Conservation (phyloP, 78 protist genomes). For the Blattamonas nauphoetae region DNA sequence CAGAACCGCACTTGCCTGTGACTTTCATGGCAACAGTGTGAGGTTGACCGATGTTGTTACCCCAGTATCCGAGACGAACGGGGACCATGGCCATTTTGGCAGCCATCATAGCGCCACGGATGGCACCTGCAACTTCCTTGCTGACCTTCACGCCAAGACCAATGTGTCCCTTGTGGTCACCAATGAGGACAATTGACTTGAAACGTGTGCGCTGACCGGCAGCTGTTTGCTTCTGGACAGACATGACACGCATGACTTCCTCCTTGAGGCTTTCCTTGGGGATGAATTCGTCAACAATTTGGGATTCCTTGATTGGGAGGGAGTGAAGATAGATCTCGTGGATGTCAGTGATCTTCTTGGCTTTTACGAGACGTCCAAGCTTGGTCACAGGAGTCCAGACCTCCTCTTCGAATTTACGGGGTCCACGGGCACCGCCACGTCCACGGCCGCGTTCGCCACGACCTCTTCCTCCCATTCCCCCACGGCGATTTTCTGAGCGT, state of each 20-base stretch:
- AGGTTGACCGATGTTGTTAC: constrained; percentile 92
- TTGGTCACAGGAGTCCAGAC: constrained; percentile 97
- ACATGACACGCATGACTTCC: constrained; percentile 92
- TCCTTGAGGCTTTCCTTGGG: constrained; percentile 67
- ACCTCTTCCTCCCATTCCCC: constrained; percentile 30
- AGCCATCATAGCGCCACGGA: constrained; percentile 86
- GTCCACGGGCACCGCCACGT: constrained; percentile 66
- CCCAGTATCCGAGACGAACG: constrained; percentile 99
- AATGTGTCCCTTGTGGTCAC: constrained; percentile 94
- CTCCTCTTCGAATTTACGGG: constrained; percentile 42
- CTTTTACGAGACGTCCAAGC: constrained; percentile 97
- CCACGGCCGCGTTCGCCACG: constrained; percentile 54
- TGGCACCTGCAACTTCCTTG: constrained; percentile 98
- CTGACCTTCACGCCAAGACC: constrained; percentile 98
- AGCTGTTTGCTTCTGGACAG: constrained; percentile 99
- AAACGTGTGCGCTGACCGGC: constrained; percentile 99
- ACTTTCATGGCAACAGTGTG: constrained; percentile 99
- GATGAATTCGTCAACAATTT: constrained; percentile 88
- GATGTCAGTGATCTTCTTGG: constrained; percentile 70
- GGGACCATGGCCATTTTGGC: constrained; percentile 96
- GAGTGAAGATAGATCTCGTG: constrained; percentile 96
- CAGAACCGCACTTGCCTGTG: constrained; percentile 98
- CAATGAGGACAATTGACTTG: constrained; percentile 88
- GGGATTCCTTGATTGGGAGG: constrained; percentile 97
- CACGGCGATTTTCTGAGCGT: not conserved